Percentiles rank a stretch among this genome's conserved stretches.
Conservation (phyloP, 1,139 yeast genomes). For the Sugiyamaella novakii region DNA sequence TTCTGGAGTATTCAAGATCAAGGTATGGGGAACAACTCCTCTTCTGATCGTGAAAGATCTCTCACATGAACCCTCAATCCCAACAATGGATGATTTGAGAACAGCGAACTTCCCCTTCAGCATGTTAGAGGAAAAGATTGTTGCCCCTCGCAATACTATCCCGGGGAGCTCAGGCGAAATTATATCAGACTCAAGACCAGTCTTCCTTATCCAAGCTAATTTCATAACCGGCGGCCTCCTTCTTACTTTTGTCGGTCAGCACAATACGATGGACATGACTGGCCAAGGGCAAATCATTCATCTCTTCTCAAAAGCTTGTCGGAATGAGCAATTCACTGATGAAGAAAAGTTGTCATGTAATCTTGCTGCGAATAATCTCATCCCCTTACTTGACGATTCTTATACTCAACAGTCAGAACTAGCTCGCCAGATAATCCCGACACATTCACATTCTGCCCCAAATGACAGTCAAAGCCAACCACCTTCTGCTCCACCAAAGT, state of each 20-base stretch:
- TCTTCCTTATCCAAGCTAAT: slow-evolving; percentile 25
- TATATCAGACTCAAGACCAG: slow-evolving; percentile 14
- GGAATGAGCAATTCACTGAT: slow-evolving; percentile 16
- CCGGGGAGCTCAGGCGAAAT: slow-evolving; percentile 13
- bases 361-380: slow-evolving; percentile 1
- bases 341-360: slow-evolving; percentile 23
- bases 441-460: neutral
- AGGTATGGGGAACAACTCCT: slow-evolving; percentile 11
- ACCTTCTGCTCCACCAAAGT: neutral
- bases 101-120: slow-evolving; percentile 23
- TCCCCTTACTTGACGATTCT: slow-evolving; percentile 19
- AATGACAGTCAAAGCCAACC: neutral
- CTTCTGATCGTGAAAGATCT: slow-evolving; percentile 22
- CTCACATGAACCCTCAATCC: slow-evolving; percentile 13
- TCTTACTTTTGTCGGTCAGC: slow-evolving; percentile 26
- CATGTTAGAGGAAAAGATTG: slow-evolving; percentile 25
- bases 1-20: slow-evolving; percentile 19
- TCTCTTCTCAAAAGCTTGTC: slow-evolving; percentile 26
- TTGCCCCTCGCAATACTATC: slow-evolving; percentile 25
- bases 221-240: slow-evolving; percentile 26
- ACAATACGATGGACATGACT: slow-evolving; percentile 26
- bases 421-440: no score
- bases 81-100: slow-evolving; percentile 20
- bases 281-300: slow-evolving; percentile 26
- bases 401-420: slow-evolving; percentile 11